Percentiles rank a stretch among this genome's conserved stretches.
phyloP scores from a whole-genome alignment of 2,329 filamentous ascomycete species.

The Penicillium sp. region DNA sequence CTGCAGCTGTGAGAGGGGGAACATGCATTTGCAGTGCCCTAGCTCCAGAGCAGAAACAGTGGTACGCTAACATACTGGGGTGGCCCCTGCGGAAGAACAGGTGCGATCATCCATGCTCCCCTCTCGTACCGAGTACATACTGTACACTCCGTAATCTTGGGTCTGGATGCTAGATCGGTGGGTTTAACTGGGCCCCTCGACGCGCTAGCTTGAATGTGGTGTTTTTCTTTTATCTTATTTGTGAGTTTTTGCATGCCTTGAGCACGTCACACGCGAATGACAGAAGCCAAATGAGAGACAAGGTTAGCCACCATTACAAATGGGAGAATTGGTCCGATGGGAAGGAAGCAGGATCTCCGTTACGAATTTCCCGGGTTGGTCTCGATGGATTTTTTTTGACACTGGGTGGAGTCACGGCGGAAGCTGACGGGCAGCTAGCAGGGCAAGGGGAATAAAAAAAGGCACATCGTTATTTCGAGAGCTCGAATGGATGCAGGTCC shows the following conservation, averaged over 20 bases:
- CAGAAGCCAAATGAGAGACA: conserved; percentile 14
- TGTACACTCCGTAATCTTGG: too few species aligned
- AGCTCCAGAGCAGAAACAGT: not conserved
- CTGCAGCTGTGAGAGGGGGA: not conserved
- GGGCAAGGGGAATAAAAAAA: not conserved
- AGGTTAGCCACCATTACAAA: conserved; percentile 13
- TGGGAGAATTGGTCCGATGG: conserved; percentile 11
- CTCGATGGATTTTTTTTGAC: conserved; percentile 18
- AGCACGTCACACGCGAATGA: conserved; percentile 12
- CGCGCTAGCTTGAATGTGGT: not conserved
- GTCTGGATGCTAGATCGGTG: conserved; percentile 3
- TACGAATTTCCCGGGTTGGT: conserved; percentile 15
- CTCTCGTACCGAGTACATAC: too few species aligned
- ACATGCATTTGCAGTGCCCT: not conserved
- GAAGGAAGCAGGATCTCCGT: conserved; percentile 11
- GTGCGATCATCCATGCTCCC: not conserved
- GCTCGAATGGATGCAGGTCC: too few species aligned
- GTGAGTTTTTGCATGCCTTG: not conserved
- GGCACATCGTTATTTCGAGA: too few species aligned
- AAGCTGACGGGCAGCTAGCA: not conserved
- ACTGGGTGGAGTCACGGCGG: conserved; percentile 8
- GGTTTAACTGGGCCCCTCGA: not conserved
- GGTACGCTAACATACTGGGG: not conserved
- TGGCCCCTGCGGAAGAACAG: conserved; percentile 2
- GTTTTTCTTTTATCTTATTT: not conserved